Evolutionary conservation across 1,284 basidiomycete species (phyloP).

Genomic region (Calocybe gambosa): DNA sequence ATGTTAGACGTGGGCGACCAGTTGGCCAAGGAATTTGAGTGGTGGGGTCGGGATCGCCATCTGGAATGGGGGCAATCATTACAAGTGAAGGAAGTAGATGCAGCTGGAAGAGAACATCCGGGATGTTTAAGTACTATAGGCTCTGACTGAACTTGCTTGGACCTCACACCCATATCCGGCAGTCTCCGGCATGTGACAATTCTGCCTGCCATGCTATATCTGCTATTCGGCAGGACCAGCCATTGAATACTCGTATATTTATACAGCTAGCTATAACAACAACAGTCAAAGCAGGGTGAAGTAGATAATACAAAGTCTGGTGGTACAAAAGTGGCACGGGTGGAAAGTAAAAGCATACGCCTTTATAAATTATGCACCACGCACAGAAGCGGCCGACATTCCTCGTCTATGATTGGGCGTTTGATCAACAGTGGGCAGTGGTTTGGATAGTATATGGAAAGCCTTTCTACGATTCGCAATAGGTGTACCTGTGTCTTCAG

Average conservation of each 20-base stretch:
- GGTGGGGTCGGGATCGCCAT: constrained; percentile 63
- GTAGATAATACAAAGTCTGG: constrained; percentile 17
- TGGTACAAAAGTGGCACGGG: constrained; percentile 14
- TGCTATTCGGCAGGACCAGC: neutral
- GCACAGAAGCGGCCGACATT: constrained; percentile 54
- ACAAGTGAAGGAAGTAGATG: constrained; percentile 17
- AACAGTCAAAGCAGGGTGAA: constrained; percentile 18
- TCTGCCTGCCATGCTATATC: constrained; percentile 7
- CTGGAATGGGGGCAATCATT: constrained; percentile 50
- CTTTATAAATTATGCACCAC: constrained; percentile 29
- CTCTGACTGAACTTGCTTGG: constrained; percentile 4
- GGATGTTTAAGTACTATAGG: constrained; percentile 10
- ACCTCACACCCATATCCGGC: constrained; percentile 16
- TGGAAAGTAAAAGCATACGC: neutral
- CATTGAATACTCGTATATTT: constrained; percentile 13
- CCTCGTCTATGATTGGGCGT: constrained; percentile 50
- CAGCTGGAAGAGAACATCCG: constrained; percentile 16
- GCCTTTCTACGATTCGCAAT: constrained; percentile 55
- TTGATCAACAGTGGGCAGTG: constrained; percentile 39
- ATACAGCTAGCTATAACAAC: constrained; percentile 20
- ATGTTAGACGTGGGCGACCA: constrained; percentile 35
- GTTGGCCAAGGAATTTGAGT: constrained; percentile 73
- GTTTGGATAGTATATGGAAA: constrained; percentile 60
- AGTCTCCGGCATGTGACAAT: constrained; percentile 14
- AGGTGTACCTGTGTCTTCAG: constrained; percentile 36